A percentile compares a stretch with the other conserved stretches of the same genome.
These are phyloP conservation scores for Tricladium varicosporioides DNA, from an alignment of 2,329 filamentous ascomycete species.

Conservation along the genomic window DNA sequence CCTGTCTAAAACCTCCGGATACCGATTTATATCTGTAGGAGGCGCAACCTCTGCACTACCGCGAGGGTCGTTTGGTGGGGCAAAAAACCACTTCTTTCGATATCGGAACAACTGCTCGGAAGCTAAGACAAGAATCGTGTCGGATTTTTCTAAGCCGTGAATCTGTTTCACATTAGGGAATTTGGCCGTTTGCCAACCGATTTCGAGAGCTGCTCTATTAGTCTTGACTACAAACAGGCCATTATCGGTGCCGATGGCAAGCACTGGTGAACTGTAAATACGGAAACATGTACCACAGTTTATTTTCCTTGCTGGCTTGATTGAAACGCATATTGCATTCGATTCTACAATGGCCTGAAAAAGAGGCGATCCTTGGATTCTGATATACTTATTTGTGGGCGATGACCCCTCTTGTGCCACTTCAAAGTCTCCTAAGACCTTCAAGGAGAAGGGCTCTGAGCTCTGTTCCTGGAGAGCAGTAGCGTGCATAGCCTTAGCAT, in stretches of 20 bases:
- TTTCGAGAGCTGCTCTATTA: too few species aligned
- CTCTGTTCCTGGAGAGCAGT: background rate
- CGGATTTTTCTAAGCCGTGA: background rate
- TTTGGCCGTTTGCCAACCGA: too few species aligned
- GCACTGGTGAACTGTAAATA: background rate
- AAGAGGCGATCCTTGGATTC: background rate
- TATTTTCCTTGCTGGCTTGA: background rate
- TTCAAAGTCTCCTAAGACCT: background rate
- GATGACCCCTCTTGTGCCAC: too few species aligned
- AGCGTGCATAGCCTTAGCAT: background rate
- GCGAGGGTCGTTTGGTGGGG: background rate
- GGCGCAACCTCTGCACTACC: background rate
- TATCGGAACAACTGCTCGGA: background rate
- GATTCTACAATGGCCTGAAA: background rate
- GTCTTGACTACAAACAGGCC: background rate
- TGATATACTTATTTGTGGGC: background rate
- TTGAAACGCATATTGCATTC: too few species aligned
- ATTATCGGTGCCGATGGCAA: background rate
- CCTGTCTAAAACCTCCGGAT: background rate
- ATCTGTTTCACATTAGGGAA: background rate
- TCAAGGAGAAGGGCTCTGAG: background rate
- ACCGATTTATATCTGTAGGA: too few species aligned
- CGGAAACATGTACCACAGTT: background rate
- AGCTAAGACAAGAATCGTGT: conserved; percentile 1
- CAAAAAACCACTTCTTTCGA: background rate